Evolutionary conservation across 2,329 filamentous ascomycete species (phyloP).

Genomic region (Exophiala spinifera): DNA sequence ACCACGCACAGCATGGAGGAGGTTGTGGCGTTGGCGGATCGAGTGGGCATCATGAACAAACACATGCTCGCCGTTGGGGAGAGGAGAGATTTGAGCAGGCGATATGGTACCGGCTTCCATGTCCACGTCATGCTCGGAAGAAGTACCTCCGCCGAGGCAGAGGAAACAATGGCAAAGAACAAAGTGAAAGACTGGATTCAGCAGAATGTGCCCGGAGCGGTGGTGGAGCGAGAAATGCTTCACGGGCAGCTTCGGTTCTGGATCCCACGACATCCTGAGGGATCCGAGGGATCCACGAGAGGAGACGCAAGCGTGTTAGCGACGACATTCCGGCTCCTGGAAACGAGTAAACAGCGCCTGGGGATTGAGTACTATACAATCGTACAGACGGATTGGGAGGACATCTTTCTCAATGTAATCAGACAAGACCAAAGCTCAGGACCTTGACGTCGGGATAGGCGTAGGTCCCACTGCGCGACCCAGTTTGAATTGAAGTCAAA

Average conservation of each 20-base stretch:
- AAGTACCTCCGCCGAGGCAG: neutral
- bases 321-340: neutral
- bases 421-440: neutral
- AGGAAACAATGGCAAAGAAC: constrained; percentile 2
- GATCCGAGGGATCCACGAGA: neutral
- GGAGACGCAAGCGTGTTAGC: neutral
- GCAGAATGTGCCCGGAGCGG: neutral
- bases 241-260: constrained; percentile 13
- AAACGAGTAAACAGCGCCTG: constrained; percentile 1
- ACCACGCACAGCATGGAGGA: constrained; percentile 41
- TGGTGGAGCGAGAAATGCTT: neutral
- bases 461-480: too few relatives aligned
- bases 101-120: constrained; percentile 8
- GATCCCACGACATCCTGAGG: neutral
- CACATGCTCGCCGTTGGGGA: constrained; percentile 32
- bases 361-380: constrained; percentile 12
- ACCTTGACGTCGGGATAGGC: neutral
- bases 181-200: constrained; percentile 2
- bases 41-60: constrained; percentile 36
- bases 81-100: constrained; percentile 1
- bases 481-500: too few relatives aligned
- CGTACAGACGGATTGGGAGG: constrained; percentile 8
- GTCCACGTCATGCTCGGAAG: constrained; percentile 8
- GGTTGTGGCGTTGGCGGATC: constrained; percentile 36
- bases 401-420: constrained; percentile 12